These are phyloP conservation scores for Leccinum subgranulosum DNA, from an alignment of 768 basidiomycete genomes.

Conservation along the genomic window DNA sequence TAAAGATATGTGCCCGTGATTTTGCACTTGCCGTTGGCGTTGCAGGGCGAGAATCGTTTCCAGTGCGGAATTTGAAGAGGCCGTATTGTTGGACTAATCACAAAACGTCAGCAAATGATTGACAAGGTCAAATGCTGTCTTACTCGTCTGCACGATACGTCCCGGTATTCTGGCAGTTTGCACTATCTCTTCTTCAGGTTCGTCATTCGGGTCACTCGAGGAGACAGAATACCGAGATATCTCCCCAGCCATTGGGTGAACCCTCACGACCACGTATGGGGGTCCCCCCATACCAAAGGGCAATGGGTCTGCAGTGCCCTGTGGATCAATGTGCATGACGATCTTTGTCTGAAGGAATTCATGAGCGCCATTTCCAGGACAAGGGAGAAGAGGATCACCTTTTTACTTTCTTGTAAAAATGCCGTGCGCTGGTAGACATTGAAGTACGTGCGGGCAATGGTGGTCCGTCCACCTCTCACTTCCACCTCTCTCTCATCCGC, in stretches of 20 bases:
- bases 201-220: conserved; percentile 71
- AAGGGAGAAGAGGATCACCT: conserved; percentile 46
- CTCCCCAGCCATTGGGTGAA: conserved; percentile 83
- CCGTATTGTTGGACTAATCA: conserved; percentile 79
- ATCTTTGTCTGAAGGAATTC: conserved; percentile 66
- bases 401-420: conserved; percentile 74
- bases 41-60: conserved; percentile 71
- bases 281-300: conserved; percentile 67
- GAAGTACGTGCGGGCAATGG: conserved; percentile 78
- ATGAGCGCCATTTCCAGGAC: conserved; percentile 8
- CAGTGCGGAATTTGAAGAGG: conserved; percentile 83
- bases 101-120: not conserved
- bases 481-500: conserved; percentile 78
- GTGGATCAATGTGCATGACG: conserved; percentile 80
- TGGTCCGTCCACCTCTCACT: conserved; percentile 54
- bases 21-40: conserved; percentile 82
- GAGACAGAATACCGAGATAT: conserved; percentile 76
- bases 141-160: conserved; percentile 80
- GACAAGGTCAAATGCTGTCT: conserved; percentile 25
- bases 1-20: conserved; percentile 76
- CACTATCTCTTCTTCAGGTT: conserved; percentile 79
- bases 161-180: conserved; percentile 71
- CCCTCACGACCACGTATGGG: conserved; percentile 75
- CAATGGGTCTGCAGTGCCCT: conserved; percentile 71
- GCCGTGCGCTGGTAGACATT: conserved; percentile 84